Percentiles rank a stretch among this genome's conserved stretches.
These are phyloP conservation scores for Podospora pseudocomata DNA, from an alignment of 495 filamentous ascomycete genomes.

Conservation along the genomic window DNA sequence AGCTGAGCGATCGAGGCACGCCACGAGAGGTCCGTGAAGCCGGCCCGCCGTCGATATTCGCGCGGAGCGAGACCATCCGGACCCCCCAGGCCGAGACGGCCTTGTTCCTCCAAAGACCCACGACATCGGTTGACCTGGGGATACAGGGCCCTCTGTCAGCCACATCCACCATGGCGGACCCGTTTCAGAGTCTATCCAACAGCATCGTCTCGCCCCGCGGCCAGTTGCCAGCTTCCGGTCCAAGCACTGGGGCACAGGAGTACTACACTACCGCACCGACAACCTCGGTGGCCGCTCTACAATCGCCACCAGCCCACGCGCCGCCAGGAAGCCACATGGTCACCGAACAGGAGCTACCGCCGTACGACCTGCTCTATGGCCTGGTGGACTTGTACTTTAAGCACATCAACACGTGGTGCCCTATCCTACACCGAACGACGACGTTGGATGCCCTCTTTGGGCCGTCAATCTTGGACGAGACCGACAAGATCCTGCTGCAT, in stretches of 20 bases:
- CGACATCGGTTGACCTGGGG: slow-evolving; percentile 40
- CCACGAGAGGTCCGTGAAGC: slow-evolving; percentile 34
- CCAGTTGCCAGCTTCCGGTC: slow-evolving; percentile 30
- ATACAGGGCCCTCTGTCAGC: slow-evolving; percentile 25
- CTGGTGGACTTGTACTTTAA: slow-evolving; percentile 86
- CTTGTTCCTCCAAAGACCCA: slow-evolving; percentile 59
- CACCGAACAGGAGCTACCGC: slow-evolving; percentile 72
- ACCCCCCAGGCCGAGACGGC: slow-evolving; percentile 59
- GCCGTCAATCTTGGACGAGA: slow-evolving; percentile 67
- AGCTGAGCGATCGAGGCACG: slow-evolving; percentile 46
- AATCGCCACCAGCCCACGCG: slow-evolving; percentile 44
- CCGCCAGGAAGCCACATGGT: slow-evolving; percentile 41
- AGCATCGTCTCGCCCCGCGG: slow-evolving; percentile 32
- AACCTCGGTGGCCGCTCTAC: slow-evolving; percentile 24
- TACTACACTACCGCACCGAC: slow-evolving; percentile 38
- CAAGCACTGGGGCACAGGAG: slow-evolving; percentile 38
- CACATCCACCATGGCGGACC: slow-evolving; percentile 33
- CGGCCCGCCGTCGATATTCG: slow-evolving; percentile 38
- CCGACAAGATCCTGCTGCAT: slow-evolving; percentile 77
- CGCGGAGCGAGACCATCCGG: slow-evolving; percentile 33
- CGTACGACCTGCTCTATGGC: slow-evolving; percentile 77
- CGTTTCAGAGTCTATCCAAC: slow-evolving; percentile 33
- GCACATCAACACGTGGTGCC: slow-evolving; percentile 87
- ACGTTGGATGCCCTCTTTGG: slow-evolving; percentile 82
- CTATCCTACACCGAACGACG: slow-evolving; percentile 75